Evolutionary conservation across 2,329 filamentous ascomycete genomes (phyloP).

Genomic region (Ascochyta koolunga): DNA sequence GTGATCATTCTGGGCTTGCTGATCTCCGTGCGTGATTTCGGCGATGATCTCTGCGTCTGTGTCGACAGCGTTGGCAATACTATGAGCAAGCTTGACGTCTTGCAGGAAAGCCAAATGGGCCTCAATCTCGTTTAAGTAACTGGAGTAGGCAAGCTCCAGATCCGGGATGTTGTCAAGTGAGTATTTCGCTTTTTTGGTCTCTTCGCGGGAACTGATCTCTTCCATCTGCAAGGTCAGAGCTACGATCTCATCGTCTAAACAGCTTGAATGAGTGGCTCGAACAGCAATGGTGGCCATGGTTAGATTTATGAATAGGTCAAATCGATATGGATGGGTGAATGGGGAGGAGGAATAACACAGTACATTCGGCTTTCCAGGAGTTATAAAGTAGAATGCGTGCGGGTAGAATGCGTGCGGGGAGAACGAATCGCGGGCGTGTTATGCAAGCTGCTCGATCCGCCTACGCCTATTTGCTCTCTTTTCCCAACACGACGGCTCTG

Average conservation of each 20-base stretch:
- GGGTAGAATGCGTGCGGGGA: too few relatives aligned
- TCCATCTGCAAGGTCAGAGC: constrained; percentile 37
- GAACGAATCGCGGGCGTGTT: too few relatives aligned
- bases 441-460: too few relatives aligned
- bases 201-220: constrained; percentile 17
- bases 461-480: too few relatives aligned
- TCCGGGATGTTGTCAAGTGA: constrained; percentile 20
- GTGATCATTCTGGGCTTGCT: too few relatives aligned
- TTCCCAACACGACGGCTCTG: too few relatives aligned
- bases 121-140: constrained; percentile 24
- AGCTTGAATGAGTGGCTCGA: constrained; percentile 2
- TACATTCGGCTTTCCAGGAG: too few relatives aligned
- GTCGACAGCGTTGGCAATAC: constrained; percentile 32
- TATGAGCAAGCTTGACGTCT: constrained; percentile 30
- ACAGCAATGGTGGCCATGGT: background rate
- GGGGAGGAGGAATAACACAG: too few relatives aligned
- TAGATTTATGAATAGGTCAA: too few relatives aligned
- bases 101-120: constrained; percentile 18
- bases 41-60: constrained; percentile 24
- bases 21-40: constrained; percentile 3
- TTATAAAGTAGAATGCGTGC: too few relatives aligned
- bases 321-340: too few relatives aligned
- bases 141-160: constrained; percentile 22
- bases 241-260: constrained; percentile 30
- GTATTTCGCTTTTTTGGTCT: constrained; percentile 30